Evolutionary conservation across 148 eudicot species (phyloP).

Genomic region (Fagopyrum tataricum): DNA sequence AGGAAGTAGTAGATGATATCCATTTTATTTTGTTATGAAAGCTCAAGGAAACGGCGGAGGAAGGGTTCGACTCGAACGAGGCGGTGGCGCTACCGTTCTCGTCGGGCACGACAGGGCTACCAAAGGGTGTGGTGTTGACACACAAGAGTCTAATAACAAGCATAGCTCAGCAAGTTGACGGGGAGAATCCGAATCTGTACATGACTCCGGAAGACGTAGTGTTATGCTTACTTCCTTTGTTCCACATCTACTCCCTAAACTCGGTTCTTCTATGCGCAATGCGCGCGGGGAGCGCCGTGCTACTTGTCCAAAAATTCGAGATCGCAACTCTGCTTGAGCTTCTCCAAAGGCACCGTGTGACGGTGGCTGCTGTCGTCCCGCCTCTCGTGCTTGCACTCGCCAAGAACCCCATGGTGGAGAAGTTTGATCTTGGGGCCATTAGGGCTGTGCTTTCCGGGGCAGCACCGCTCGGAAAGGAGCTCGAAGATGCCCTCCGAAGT

Average conservation of each 20-base stretch:
- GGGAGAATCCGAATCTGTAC: conserved; percentile 71
- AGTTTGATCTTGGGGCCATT: conserved; percentile 55
- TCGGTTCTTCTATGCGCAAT: conserved; percentile 60
- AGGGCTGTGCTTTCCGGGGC: conserved; percentile 83
- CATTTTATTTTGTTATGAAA: conserved; percentile 12
- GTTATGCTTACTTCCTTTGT: conserved; percentile 67
- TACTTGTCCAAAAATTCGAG: conserved; percentile 71
- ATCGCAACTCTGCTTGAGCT: conserved; percentile 39
- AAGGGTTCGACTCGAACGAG: conserved; percentile 31
- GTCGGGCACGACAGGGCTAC: conserved; percentile 85
- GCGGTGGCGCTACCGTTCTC: conserved; percentile 81
- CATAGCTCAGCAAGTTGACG: conserved; percentile 85
- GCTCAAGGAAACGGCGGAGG: neutral
- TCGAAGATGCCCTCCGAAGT: conserved; percentile 68
- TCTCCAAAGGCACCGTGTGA: conserved; percentile 51
- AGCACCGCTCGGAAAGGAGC: conserved; percentile 87
- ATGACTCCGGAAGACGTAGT: conserved; percentile 55
- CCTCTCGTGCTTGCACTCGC: conserved; percentile 77
- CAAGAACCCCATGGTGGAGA: conserved; percentile 50
- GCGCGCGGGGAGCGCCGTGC: conserved; percentile 55
- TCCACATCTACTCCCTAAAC: conserved; percentile 72
- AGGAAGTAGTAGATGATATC: no score
- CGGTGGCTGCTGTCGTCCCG: conserved; percentile 82
- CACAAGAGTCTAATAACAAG: conserved; percentile 74
- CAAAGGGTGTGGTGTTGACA: conserved; percentile 78